A percentile compares a stretch with the other conserved stretches of the same genome.
These are phyloP conservation scores for Penicillium sp. DNA, from an alignment of 2,329 filamentous ascomycete genomes.

Conservation along the genomic window DNA sequence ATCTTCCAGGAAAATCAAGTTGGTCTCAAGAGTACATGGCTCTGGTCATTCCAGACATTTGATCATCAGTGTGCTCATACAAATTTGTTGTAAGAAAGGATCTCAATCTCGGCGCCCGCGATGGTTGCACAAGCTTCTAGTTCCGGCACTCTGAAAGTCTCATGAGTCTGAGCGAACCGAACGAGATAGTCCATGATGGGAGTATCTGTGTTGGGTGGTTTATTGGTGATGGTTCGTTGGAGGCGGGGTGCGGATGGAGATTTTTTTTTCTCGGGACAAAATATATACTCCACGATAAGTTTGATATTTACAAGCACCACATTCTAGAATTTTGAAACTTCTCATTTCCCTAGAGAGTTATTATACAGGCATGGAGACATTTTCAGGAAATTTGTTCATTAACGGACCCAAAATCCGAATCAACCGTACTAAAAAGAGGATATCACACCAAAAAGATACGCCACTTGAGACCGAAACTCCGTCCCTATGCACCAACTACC, in stretches of 20 bases:
- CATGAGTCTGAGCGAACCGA: constrained; percentile 84
- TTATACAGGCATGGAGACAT: neutral
- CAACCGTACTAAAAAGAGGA: neutral
- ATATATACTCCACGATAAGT: constrained; percentile 5
- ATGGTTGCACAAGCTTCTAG: constrained; percentile 75
- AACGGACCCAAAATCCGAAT: neutral
- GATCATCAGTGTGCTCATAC: constrained; percentile 53
- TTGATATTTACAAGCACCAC: neutral
- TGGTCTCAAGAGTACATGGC: too few species aligned
- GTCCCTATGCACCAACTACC: constrained; percentile 40
- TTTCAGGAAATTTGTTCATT: neutral
- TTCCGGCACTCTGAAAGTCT: constrained; percentile 86
- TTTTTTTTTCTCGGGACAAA: constrained; percentile 15
- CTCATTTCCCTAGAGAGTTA: neutral
- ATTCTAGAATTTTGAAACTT: neutral
- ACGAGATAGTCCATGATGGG: constrained; percentile 74
- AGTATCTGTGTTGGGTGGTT: neutral
- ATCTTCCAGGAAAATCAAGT: neutral
- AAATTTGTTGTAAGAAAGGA: constrained; percentile 72
- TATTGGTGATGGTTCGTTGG: neutral
- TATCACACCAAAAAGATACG: constrained; percentile 5
- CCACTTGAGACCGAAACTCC: constrained; percentile 34
- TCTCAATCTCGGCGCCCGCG: constrained; percentile 65
- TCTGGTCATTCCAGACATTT: neutral
- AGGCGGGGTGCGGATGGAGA: constrained; percentile 20